Base-by-base conservation (phyloP, 2,329 filamentous ascomycete species). In the Elsinoe perseae region DNA sequence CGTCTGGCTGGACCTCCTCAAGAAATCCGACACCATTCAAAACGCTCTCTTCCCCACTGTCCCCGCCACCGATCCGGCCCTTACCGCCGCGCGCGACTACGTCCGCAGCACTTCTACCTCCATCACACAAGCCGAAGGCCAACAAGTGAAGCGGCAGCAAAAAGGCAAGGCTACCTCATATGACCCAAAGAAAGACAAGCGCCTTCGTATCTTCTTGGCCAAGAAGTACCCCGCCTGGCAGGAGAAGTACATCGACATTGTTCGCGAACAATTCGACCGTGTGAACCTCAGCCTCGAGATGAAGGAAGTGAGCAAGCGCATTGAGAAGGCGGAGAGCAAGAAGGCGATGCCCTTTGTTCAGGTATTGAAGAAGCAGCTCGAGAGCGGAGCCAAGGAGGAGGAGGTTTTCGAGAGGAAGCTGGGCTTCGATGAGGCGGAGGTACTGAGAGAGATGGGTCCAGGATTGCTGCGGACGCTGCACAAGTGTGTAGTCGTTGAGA, bases 281-380 rank as follows among this genome's bases (percentile, higher is more conserved):
- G 63, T 79, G 48, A 81, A 74, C 62, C 76, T 87, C 61, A 74
- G 76, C 8, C 73, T 87, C 61, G 85, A 95, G 67, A 88, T 95
- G 69, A 95, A 95, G 76, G 83, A 82, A 57, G 76, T 96, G 46
- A 87, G 84, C 65, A 84, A 83, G 62, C 81, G 84, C 67, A 85
- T 96, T 57, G 83, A 83, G 63, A 95, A 95, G 77, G 78, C 89
- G 67, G 88, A 95, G 73, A 89, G 90, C 80, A 98, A 97, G 82
- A 93, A 95, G 75, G 92, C 90, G 2, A 97, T 97, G 92, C 93
- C 93, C 0, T 97, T 96, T 67, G 85, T 96, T 50, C 91, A 97
- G 74, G 74, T 71, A 5, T 76, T 97, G 59, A 96, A 96, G 84
- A 87, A 82, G 71, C 83, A 88, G 54, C 80, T 98, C 56, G 78